Percentiles rank a stretch among this genome's conserved stretches.
phyloP scores from a whole-genome alignment of 202 grass and related monocot genomes.

The Zizania palustris region DNA sequence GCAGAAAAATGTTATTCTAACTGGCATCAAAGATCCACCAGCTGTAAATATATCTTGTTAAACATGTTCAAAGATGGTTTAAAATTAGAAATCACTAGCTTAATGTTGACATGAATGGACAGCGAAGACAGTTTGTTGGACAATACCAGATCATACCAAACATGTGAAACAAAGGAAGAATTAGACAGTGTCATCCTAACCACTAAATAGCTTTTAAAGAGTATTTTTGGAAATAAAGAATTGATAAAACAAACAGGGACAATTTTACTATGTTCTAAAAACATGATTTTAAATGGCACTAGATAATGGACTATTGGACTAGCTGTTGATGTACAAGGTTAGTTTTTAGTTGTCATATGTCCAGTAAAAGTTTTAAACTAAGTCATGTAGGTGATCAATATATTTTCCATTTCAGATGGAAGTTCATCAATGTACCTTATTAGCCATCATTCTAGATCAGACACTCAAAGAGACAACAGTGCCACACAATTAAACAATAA shows the following conservation, averaged over 20 bases:
- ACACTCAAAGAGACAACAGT: slow-evolving; percentile 25
- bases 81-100: slow-evolving; percentile 5
- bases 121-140: slow-evolving; percentile 36
- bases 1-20: no score
- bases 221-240: background rate
- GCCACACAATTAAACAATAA: slow-evolving; percentile 31
- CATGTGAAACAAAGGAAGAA: slow-evolving; percentile 20
- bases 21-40: background rate
- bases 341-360: slow-evolving; percentile 6
- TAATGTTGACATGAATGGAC: slow-evolving; percentile 26
- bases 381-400: background rate
- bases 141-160: slow-evolving; percentile 30
- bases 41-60: background rate
- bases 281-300: slow-evolving; percentile 5
- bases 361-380: slow-evolving; percentile 15
- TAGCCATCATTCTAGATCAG: slow-evolving; percentile 19
- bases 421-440: slow-evolving; percentile 29
- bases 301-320: slow-evolving; percentile 12
- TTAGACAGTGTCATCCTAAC: slow-evolving; percentile 39
- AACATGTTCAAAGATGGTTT: background rate
- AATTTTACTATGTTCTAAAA: background rate
- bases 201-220: slow-evolving; percentile 11
- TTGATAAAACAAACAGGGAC: background rate
- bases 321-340: slow-evolving; percentile 13
- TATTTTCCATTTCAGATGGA: slow-evolving; percentile 15